Evolutionary conservation across 768 basidiomycete genomes (phyloP).

Genomic region (Collybia sordida): DNA sequence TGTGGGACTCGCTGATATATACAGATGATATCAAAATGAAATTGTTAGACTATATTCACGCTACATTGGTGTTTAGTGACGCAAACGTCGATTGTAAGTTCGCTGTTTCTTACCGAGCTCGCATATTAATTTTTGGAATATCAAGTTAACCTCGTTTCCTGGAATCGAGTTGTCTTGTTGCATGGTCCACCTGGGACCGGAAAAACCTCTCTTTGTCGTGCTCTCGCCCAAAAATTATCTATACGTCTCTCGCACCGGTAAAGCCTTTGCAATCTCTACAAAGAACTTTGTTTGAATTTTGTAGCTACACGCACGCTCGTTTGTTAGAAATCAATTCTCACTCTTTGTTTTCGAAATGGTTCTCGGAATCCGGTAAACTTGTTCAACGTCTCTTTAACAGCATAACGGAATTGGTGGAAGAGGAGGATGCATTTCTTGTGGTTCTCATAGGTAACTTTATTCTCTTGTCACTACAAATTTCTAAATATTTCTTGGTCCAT

Average conservation of each 20-base stretch:
- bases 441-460: slow-evolving; percentile 78
- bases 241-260: slow-evolving; percentile 87
- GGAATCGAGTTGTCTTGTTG: slow-evolving; percentile 93
- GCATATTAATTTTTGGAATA: slow-evolving; percentile 5
- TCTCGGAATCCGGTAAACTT: slow-evolving; percentile 97
- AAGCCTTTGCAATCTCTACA: slow-evolving; percentile 11
- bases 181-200: slow-evolving; percentile 98
- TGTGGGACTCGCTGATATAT: slow-evolving; percentile 94
- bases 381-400: slow-evolving; percentile 90
- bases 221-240: slow-evolving; percentile 92
- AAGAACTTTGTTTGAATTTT: neutral
- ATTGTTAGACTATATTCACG: slow-evolving; percentile 91
- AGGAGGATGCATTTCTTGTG: slow-evolving; percentile 88
- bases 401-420: slow-evolving; percentile 89
- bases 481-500: slow-evolving; percentile 1
- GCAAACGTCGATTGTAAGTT: slow-evolving; percentile 78
- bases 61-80: slow-evolving; percentile 91
- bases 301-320: slow-evolving; percentile 82
- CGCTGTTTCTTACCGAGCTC: neutral
- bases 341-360: slow-evolving; percentile 98
- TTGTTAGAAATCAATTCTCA: slow-evolving; percentile 98
- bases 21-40: slow-evolving; percentile 79
- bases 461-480: neutral
- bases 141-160: slow-evolving; percentile 87
- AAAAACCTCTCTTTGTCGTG: slow-evolving; percentile 93